These are phyloP conservation scores for Nymphaea thermarum DNA, from an alignment of 164 flowering plant species.

Conservation along the genomic window DNA sequence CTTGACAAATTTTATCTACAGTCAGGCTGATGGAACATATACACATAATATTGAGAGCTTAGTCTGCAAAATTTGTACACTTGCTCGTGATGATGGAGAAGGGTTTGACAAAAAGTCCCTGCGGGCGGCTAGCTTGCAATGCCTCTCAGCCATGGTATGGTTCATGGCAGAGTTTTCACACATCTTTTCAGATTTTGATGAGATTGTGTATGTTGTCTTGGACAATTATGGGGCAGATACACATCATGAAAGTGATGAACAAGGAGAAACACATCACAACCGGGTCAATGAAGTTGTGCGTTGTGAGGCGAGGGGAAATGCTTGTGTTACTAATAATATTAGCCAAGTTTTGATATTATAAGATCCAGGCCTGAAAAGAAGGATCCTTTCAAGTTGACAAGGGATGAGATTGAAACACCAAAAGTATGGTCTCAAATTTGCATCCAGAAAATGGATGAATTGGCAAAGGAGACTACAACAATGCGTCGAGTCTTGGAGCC, in stretches of 20 bases:
- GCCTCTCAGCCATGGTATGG: conserved; percentile 98
- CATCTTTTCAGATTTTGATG: conserved; percentile 59
- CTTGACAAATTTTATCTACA: conserved; percentile 64
- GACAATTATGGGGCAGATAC: conserved; percentile 56
- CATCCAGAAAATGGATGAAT: conserved; percentile 71
- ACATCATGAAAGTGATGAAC: conserved; percentile 29
- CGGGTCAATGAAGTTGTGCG: conserved; percentile 93
- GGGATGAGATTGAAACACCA: conserved; percentile 89
- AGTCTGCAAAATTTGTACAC: conserved; percentile 46
- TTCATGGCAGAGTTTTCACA: conserved; percentile 78
- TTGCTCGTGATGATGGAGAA: conserved; percentile 48
- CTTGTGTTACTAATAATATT: conserved; percentile 23
- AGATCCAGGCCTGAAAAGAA: conserved; percentile 62
- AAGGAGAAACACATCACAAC: conserved; percentile 59
- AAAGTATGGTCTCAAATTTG: conserved; percentile 89
- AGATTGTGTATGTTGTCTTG: conserved; percentile 68
- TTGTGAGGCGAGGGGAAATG: conserved; percentile 56
- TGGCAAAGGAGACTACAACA: conserved; percentile 81
- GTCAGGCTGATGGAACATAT: conserved; percentile 84
- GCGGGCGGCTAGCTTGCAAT: conserved; percentile 80
- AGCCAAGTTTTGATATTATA: conserved; percentile 24
- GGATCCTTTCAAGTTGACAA: conserved; percentile 64
- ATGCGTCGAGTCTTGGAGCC: conserved; percentile 76
- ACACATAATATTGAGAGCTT: conserved; percentile 62
- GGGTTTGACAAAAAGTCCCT: conserved; percentile 34